Conservation (phyloP, 805 yeast species). For the Cyberlindnera americana region DNA sequence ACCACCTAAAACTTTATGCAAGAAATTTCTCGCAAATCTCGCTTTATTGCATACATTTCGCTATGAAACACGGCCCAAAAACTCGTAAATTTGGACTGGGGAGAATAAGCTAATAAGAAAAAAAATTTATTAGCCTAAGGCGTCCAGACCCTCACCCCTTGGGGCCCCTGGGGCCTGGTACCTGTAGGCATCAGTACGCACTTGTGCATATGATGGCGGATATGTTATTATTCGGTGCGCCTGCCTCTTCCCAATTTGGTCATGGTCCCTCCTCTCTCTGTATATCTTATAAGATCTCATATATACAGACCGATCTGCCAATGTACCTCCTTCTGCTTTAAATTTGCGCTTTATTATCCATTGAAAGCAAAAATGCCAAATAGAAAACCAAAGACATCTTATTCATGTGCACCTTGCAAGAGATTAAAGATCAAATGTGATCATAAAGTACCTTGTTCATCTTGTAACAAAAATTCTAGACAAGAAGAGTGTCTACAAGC, state of each 20-base stretch:
- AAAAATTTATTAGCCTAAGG: too few species aligned
- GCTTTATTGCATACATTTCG: constrained; percentile 13
- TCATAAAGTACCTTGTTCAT: constrained; percentile 19
- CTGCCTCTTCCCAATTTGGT: not conserved
- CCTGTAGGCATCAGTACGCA: not conserved
- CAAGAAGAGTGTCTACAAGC: constrained; percentile 16
- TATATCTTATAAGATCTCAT: too few species aligned
- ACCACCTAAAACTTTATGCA: too few species aligned
- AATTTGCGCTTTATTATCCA: too few species aligned
- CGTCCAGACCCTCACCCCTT: too few species aligned
- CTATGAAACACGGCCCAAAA: constrained; percentile 4
- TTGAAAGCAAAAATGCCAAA: too few species aligned
- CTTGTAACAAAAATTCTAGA: constrained; percentile 15
- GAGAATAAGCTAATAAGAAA: too few species aligned
- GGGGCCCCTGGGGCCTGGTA: too few species aligned
- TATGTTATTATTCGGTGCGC: constrained; percentile 2
- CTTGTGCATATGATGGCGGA: constrained; percentile 1
- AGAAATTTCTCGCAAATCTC: too few species aligned
- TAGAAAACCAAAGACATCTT: constrained; percentile 17
- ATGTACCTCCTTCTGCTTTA: not conserved
- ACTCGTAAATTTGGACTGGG: not conserved
- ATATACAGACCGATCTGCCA: not conserved
- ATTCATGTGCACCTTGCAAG: constrained; percentile 21
- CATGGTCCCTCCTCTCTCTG: too few species aligned
- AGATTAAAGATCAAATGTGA: constrained; percentile 21